A percentile compares a stretch with the other conserved stretches of the same genome.
These are phyloP conservation scores for Aspergillus sp. DNA, from an alignment of 2,329 filamentous ascomycete species.

Conservation along the genomic window DNA sequence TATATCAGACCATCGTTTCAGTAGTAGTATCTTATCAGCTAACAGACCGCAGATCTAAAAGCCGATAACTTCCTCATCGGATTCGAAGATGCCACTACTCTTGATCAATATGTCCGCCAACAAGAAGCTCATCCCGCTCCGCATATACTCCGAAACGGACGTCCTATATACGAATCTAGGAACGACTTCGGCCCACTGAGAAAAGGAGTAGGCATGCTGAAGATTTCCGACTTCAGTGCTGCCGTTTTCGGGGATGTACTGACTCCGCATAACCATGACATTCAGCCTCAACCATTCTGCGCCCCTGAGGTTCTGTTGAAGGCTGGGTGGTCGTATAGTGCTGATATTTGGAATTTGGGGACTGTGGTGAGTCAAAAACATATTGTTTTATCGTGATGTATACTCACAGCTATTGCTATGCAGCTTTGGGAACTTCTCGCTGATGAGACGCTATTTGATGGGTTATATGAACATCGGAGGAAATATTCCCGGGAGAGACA, in stretches of 20 bases:
- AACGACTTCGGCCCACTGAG: slow-evolving; percentile 29
- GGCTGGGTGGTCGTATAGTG: slow-evolving; percentile 34
- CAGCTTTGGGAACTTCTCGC: slow-evolving; percentile 39
- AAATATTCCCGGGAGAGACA: slow-evolving; percentile 26
- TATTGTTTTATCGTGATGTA: not conserved
- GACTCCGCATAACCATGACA: slow-evolving; percentile 42
- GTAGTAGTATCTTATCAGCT: slow-evolving; percentile 5
- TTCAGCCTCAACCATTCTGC: slow-evolving; percentile 42
- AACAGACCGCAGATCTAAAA: slow-evolving; percentile 38
- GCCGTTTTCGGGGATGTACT: slow-evolving; percentile 29
- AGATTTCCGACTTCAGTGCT: slow-evolving; percentile 35
- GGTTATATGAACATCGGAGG: slow-evolving; percentile 6
- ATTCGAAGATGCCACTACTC: slow-evolving; percentile 26
- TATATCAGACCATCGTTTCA: no score
- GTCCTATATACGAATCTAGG: slow-evolving; percentile 30
- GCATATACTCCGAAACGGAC: slow-evolving; percentile 24
- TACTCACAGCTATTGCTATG: not conserved
- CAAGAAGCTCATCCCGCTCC: slow-evolving; percentile 25
- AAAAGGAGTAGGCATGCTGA: slow-evolving; percentile 23
- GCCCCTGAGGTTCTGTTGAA: slow-evolving; percentile 37
- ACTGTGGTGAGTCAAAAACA: slow-evolving; percentile 23
- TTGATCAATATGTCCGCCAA: slow-evolving; percentile 28
- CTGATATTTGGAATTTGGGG: slow-evolving; percentile 40
- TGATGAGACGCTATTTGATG: slow-evolving; percentile 31
- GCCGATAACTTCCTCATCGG: slow-evolving; percentile 42